A percentile compares a stretch with the other conserved stretches of the same genome.
Conservation (phyloP, 345 rosid genomes). For the Eutrema yunnanense region DNA sequence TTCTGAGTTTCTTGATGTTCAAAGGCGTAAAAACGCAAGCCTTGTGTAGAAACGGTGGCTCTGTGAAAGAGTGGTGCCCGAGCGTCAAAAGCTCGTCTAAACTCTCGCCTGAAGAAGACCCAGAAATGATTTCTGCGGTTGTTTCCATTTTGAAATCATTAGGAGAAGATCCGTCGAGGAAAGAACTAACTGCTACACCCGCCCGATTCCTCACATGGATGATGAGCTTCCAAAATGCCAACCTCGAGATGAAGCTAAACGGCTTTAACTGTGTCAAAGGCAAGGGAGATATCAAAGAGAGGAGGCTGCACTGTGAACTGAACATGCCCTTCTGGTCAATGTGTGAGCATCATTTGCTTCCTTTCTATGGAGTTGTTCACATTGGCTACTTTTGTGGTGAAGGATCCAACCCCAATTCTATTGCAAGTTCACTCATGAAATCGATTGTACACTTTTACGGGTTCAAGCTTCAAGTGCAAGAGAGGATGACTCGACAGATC, state of each 20-base stretch:
- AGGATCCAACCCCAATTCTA: constrained; percentile 36
- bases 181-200: constrained; percentile 84
- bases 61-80: constrained; percentile 62
- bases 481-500: constrained; percentile 84
- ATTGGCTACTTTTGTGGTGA: constrained; percentile 56
- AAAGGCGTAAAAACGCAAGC: constrained; percentile 44
- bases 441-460: constrained; percentile 82
- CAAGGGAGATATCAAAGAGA: constrained; percentile 33
- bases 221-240: constrained; percentile 66
- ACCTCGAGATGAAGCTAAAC: constrained; percentile 56
- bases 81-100: constrained; percentile 33
- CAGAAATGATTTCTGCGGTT: constrained; percentile 63
- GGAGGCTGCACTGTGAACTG: constrained; percentile 53
- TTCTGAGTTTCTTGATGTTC: constrained; percentile 52
- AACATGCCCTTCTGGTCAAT: constrained; percentile 80
- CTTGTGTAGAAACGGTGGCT: constrained; percentile 21
- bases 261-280: constrained; percentile 35
- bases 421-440: constrained; percentile 51
- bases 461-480: constrained; percentile 97
- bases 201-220: constrained; percentile 69
- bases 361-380: constrained; percentile 88
- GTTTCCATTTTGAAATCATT: constrained; percentile 61
- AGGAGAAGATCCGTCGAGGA: constrained; percentile 86
- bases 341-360: constrained; percentile 97
- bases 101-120: constrained; percentile 33